Conservation (phyloP, 2,329 filamentous ascomycete species). For the Cyphellophora attinorum region DNA sequence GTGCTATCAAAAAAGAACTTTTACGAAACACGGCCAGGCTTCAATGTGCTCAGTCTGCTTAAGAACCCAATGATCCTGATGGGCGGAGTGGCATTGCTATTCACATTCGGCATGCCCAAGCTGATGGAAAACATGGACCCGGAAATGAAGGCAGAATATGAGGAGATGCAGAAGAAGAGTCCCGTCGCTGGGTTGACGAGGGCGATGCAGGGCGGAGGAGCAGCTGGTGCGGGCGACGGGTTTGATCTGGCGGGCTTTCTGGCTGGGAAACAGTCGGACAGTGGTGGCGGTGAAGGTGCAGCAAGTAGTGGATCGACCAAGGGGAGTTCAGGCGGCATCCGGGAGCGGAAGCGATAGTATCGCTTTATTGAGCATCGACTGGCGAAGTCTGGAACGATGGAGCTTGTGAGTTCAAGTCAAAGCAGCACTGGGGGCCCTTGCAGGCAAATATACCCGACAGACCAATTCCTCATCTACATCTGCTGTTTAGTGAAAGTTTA, state of each 20-base stretch:
- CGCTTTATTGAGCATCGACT: no score
- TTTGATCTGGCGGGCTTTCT: slow-evolving; percentile 62
- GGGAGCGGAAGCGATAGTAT: no score
- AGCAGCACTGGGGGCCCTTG: no score
- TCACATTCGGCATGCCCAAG: slow-evolving; percentile 91
- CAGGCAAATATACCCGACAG: no score
- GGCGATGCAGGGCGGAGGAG: slow-evolving; percentile 43
- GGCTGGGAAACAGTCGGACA: slow-evolving; percentile 33
- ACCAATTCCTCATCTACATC: no score
- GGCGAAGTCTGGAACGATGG: no score
- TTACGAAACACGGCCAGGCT: slow-evolving; percentile 65
- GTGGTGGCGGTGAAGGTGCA: neutral
- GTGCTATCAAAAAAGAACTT: slow-evolving; percentile 59
- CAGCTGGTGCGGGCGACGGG: slow-evolving; percentile 37
- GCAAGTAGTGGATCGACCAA: neutral
- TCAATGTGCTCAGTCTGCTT: slow-evolving; percentile 68
- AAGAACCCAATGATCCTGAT: slow-evolving; percentile 97
- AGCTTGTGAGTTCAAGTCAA: no score
- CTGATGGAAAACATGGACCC: slow-evolving; percentile 96
- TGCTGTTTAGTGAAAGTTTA: no score
- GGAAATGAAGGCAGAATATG: slow-evolving; percentile 88
- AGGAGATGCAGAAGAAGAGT: slow-evolving; percentile 73
- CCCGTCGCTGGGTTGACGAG: slow-evolving; percentile 52
- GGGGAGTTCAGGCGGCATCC: no score
- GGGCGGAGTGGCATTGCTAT: slow-evolving; percentile 67